Evolutionary conservation across 2,329 filamentous ascomycete species (phyloP).

Genomic region (Fusarium tanahbumbuense): DNA sequence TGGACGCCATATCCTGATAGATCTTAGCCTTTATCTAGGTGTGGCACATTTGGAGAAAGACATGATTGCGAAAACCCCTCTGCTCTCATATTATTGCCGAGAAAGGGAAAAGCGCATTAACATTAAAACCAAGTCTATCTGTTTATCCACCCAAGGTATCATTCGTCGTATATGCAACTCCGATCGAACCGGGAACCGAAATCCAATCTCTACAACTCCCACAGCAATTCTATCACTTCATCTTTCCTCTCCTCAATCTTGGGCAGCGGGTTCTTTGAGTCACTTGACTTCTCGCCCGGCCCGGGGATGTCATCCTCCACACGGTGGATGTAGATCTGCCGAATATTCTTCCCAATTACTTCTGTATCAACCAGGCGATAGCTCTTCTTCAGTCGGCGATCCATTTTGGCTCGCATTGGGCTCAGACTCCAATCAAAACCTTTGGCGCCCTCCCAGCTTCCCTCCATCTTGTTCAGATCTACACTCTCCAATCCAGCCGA

Average conservation of each 20-base stretch:
- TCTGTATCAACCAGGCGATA: conserved; percentile 61
- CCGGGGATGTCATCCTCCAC: conserved; percentile 50
- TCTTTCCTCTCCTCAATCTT: conserved; percentile 49
- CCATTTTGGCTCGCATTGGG: conserved; percentile 57
- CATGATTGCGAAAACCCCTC: conserved; percentile 10
- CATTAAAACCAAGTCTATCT: conserved; percentile 36
- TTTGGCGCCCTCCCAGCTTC: conserved; percentile 63
- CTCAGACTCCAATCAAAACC: conserved; percentile 66
- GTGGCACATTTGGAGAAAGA: conserved; percentile 17
- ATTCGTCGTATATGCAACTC: conserved; percentile 40
- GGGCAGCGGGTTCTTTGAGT: conserved; percentile 8
- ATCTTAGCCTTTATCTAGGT: conserved; percentile 6
- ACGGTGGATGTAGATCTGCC: conserved; percentile 66
- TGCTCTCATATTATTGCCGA: conserved; percentile 17
- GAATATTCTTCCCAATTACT: conserved; percentile 56
- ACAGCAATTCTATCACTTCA: conserved; percentile 62
- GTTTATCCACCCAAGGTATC: conserved; percentile 40
- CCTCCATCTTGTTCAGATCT: conserved; percentile 62
- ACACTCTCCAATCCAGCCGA: conserved; percentile 52
- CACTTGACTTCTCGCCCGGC: conserved; percentile 50
- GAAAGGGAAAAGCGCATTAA: conserved; percentile 42
- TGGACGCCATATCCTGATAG: conserved; percentile 18
- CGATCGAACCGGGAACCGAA: conserved; percentile 2
- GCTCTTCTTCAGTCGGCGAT: conserved; percentile 61
- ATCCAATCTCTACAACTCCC: conserved; percentile 49